These are phyloP conservation scores for Gracilariopsis chorda DNA, from an alignment of 23 red algal species.

Conservation along the genomic window DNA sequence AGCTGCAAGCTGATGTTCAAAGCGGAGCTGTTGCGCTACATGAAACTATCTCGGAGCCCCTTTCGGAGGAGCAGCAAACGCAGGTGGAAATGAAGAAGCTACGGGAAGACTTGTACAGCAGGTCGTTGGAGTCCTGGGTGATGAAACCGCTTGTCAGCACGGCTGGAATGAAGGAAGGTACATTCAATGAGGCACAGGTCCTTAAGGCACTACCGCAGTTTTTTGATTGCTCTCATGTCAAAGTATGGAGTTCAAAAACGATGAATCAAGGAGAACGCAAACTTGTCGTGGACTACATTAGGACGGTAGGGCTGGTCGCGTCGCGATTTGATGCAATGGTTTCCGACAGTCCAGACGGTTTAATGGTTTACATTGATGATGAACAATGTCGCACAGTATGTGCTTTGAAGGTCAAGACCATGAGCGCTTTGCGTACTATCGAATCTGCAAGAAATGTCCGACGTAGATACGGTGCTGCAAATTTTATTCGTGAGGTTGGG, in stretches of 20 bases:
- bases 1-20: background rate
- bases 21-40: background rate
- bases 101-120: background rate
- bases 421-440: background rate
- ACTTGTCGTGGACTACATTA: background rate
- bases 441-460: background rate
- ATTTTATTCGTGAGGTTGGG: background rate
- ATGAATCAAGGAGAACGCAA: too few species aligned
- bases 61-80: background rate
- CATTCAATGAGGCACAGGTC: background rate
- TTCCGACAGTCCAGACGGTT: background rate
- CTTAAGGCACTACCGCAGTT: background rate
- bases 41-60: background rate
- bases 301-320: background rate
- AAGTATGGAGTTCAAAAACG: too few species aligned
- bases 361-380: background rate
- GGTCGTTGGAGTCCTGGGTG: background rate
- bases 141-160: slow-evolving; percentile 3
- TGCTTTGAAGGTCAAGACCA: background rate
- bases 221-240: background rate
- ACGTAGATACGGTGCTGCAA: background rate
- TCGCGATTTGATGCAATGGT: background rate
- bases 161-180: slow-evolving; percentile 3
- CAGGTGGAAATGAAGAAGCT: background rate
- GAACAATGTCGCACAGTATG: background rate